These are phyloP conservation scores for Leptodermis oblonga DNA, from an alignment of 257 asterid genomes.

Conservation along the genomic window DNA sequence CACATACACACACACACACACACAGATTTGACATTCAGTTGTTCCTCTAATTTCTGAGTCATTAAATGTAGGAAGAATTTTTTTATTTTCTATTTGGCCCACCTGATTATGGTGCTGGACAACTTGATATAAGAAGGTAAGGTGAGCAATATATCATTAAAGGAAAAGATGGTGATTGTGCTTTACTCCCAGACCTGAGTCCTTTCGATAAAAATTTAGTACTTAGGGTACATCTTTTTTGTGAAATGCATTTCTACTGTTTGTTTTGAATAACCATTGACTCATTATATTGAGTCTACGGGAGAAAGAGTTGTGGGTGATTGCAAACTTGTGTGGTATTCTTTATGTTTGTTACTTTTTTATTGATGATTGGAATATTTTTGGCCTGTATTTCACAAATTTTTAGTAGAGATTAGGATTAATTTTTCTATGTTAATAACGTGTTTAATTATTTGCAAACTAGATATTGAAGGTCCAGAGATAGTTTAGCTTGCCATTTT, in stretches of 20 bases:
- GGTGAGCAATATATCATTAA: constrained; percentile 99
- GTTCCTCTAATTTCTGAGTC: constrained; percentile 24
- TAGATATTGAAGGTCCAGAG: too few relatives aligned
- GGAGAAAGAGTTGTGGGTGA: too few relatives aligned
- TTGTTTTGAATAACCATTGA: constrained; percentile 28
- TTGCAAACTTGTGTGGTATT: too few relatives aligned
- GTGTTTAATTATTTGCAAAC: too few relatives aligned
- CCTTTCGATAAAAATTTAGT: constrained; percentile 96
- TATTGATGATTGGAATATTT: too few relatives aligned
- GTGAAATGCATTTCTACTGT: constrained; percentile 16
- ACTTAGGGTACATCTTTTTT: constrained; percentile 24
- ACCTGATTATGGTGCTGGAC: constrained; percentile 97
- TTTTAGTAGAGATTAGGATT: too few relatives aligned
- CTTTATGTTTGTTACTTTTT: too few relatives aligned
- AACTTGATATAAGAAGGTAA: constrained; percentile 89
- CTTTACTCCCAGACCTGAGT: constrained; percentile 99
- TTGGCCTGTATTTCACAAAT: too few relatives aligned
- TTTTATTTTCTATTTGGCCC: constrained; percentile 94
- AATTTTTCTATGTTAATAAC: too few relatives aligned
- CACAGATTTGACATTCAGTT: not conserved
- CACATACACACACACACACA: too few relatives aligned
- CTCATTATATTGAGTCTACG: too few relatives aligned
- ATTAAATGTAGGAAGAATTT: constrained; percentile 82
- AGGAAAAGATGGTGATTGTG: constrained; percentile 98
- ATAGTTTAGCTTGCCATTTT: too few relatives aligned